phyloP scores from a whole-genome alignment of 306 rosid genomes.

The Crotalaria pallida region DNA sequence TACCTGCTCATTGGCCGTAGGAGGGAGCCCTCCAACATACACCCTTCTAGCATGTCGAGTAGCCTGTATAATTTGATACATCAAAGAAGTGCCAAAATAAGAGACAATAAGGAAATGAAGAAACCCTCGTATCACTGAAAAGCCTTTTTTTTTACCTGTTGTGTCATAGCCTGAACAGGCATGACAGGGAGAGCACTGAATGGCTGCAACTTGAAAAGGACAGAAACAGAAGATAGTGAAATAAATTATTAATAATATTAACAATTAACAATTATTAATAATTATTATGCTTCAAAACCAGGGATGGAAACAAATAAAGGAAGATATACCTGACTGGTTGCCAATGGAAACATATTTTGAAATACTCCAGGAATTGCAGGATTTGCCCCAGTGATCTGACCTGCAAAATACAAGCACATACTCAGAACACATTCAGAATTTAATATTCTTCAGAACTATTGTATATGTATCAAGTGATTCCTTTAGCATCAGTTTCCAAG shows the following conservation, averaged over 20 bases:
- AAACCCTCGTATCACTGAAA: background rate
- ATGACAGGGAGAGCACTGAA: conserved; percentile 87
- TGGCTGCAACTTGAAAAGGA: conserved; percentile 43
- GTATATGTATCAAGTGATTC: conserved; percentile 29
- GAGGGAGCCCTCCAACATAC: conserved; percentile 96
- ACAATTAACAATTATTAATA: conserved; percentile 16
- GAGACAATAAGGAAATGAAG: background rate
- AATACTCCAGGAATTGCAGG: conserved; percentile 91
- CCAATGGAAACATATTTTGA: conserved; percentile 80
- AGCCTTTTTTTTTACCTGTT: conserved; percentile 56
- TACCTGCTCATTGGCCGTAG: conserved; percentile 98
- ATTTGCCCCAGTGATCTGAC: conserved; percentile 76
- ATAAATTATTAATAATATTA: conserved; percentile 14
- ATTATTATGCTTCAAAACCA: background rate
- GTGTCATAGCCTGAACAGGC: conserved; percentile 99
- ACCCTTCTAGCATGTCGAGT: conserved; percentile 98
- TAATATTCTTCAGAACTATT: conserved; percentile 4
- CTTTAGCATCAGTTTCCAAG: conserved; percentile 28
- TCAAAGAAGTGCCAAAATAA: conserved; percentile 4
- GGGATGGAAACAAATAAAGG: background rate
- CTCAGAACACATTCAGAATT: conserved; percentile 21
- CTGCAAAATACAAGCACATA: conserved; percentile 43
- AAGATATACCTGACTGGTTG: conserved; percentile 73
- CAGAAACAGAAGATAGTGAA: background rate
- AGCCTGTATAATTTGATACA: conserved; percentile 46